Evolutionary conservation across 2,329 filamentous ascomycete species (phyloP).

Genomic region (Cladosporium austrohemisphaericum): DNA sequence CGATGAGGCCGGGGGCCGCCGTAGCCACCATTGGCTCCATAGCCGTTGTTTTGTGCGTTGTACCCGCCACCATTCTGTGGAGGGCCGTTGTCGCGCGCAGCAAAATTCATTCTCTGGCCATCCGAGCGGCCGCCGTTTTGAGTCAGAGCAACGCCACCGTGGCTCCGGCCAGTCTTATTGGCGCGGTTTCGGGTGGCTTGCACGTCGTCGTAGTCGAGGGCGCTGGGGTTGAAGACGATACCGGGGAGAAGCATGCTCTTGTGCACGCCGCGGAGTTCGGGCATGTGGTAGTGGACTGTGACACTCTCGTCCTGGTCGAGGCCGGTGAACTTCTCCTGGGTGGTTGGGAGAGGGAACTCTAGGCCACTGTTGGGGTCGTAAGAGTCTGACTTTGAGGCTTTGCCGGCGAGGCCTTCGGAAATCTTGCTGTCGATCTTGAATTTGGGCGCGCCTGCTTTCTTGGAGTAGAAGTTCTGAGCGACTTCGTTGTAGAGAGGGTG

Average conservation of each 20-base stretch:
- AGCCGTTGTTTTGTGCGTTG: constrained; percentile 22
- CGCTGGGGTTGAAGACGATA: constrained; percentile 66
- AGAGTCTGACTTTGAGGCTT: constrained; percentile 73
- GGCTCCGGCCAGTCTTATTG: constrained; percentile 62
- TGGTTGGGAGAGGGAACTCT: constrained; percentile 70
- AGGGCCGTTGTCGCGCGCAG: constrained; percentile 27
- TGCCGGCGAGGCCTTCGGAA: constrained; percentile 75
- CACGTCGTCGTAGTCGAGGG: constrained; percentile 71
- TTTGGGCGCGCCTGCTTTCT: constrained; percentile 64
- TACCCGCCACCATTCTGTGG: constrained; percentile 25
- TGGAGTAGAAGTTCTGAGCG: constrained; percentile 83
- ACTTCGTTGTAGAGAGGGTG: constrained; percentile 85
- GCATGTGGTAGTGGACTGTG: constrained; percentile 84
- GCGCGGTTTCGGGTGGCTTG: constrained; percentile 66
- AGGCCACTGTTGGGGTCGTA: constrained; percentile 82
- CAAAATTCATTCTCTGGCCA: constrained; percentile 54
- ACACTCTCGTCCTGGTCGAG: constrained; percentile 84
- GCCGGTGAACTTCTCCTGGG: constrained; percentile 60
- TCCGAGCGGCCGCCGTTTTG: constrained; percentile 44
- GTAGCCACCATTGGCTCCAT: constrained; percentile 24
- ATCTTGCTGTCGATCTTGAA: constrained; percentile 70
- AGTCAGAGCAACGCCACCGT: constrained; percentile 64
- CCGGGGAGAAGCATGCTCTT: constrained; percentile 94
- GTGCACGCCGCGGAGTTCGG: constrained; percentile 66
- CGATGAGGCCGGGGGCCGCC: constrained; percentile 14